phyloP scores from a whole-genome alignment of 2,329 filamentous ascomycete species.

The Lachnellula hyalina region DNA sequence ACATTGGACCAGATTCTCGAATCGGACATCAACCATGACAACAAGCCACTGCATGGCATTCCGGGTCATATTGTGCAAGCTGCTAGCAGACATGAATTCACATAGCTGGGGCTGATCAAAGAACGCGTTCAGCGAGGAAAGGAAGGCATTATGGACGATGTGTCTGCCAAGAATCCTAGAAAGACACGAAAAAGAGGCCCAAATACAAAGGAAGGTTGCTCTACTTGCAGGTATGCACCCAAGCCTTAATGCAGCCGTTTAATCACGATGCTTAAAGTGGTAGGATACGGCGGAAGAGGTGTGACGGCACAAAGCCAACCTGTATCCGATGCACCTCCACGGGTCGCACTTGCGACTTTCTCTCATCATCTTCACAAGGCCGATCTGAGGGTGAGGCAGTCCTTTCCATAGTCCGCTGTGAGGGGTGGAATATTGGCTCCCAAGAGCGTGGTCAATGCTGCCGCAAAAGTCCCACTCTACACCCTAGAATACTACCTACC shows the following conservation, averaged over 20 bases:
- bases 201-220: conserved; percentile 5
- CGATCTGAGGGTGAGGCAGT: neutral
- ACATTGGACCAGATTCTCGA: neutral
- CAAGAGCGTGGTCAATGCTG: neutral
- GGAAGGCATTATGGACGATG: neutral
- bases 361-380: neutral
- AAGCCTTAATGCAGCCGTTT: too few species aligned
- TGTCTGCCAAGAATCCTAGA: conserved; percentile 30
- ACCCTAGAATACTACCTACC: neutral
- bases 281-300: conserved; percentile 17
- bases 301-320: conserved; percentile 14
- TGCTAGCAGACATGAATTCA: too few species aligned
- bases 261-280: too few species aligned
- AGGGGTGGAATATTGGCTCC: too few species aligned
- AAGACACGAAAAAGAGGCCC: conserved; percentile 14
- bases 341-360: conserved; percentile 14
- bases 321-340: conserved; percentile 14
- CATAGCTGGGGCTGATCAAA: too few species aligned
- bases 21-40: neutral
- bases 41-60: neutral
- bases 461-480: neutral
- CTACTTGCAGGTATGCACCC: conserved; percentile 3
- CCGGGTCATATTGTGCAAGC: too few species aligned
- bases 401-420: neutral
- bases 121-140: too few species aligned